Evolutionary conservation across 441 rosid species (phyloP), one percentile per base, ranked within the genome.

Genomic region (Iberis amara): DNA sequence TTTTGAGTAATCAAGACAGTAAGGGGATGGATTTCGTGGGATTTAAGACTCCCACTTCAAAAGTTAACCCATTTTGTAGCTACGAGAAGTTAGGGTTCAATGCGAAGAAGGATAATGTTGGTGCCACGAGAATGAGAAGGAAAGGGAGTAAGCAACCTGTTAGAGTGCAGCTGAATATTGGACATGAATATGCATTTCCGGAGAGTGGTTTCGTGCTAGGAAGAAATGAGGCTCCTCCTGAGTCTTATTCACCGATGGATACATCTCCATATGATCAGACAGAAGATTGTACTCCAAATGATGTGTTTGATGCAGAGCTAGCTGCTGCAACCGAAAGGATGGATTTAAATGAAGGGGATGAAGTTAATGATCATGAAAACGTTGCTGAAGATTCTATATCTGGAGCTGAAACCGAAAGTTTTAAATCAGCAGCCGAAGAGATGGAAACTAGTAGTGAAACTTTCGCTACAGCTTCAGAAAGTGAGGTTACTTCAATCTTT

Each of bases 241-340:
- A 79, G 35, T 65, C 92, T 36, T 82, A 61, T 77, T 86, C 94
- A 12, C 96, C 86, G 3, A 89, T 94, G 97, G 96, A 94, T 73
- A 57, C 71, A 46, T 87, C 99, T 23, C 89, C 97, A 0, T 87
- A 79, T 59, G 86, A 40, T 66, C 83, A 76, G 68, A 59, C 70
- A 54, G 63, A 52, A 36, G 47, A 52, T 47, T 76, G 57, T 55
- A 64, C 37, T 62, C 38, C 69, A 43, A 62, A 51, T 68, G 79
- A 76, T 49, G 64, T 66, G 15, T 45, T 77, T 52, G 83, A 77
- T 42, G 80, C 81, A 65, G 88, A 80, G 59, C 73, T 84, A 59
- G 65, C 60, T 65, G 68, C 55, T 59, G 80, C 85, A 59, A 70
- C 96, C 23, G 74, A 73, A 39, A 60, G 37, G 11, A 86, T 85